These are phyloP conservation scores for Hyaloperonospora brassicae DNA, from an alignment of 352 stramenopile species.

Conservation along the genomic window DNA sequence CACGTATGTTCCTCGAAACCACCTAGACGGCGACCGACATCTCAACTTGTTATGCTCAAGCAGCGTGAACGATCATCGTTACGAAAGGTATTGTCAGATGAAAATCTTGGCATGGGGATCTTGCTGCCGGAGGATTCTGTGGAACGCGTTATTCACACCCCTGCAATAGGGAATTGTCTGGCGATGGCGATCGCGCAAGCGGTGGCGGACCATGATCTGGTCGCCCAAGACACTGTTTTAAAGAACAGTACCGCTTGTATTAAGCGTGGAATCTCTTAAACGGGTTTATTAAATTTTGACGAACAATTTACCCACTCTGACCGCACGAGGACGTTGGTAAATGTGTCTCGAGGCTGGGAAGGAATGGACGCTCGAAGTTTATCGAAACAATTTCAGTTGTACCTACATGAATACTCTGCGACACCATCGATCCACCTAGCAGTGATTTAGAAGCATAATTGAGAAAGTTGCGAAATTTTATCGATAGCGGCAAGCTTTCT, in stretches of 20 bases:
- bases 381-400: conserved; percentile 10
- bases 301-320: neutral
- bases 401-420: neutral
- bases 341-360: neutral
- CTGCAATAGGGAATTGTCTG: conserved; percentile 2
- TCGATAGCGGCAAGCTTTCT: neutral
- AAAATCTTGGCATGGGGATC: no score
- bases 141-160: neutral
- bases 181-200: conserved; percentile 10
- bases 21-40: no score
- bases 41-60: no score
- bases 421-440: neutral
- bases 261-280: neutral
- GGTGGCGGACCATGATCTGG: neutral
- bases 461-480: neutral
- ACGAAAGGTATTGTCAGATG: no score
- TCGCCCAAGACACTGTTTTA: neutral
- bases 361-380: neutral
- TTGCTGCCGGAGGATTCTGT: no score
- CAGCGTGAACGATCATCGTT: no score
- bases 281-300: neutral
- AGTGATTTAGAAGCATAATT: conserved; percentile 1
- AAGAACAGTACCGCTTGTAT: neutral
- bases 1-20: no score
- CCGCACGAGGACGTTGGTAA: neutral